Percentiles rank a stretch among this genome's conserved stretches.
Evolutionary conservation across 805 yeast species (phyloP).

Genomic region (Starmerella vitae): DNA sequence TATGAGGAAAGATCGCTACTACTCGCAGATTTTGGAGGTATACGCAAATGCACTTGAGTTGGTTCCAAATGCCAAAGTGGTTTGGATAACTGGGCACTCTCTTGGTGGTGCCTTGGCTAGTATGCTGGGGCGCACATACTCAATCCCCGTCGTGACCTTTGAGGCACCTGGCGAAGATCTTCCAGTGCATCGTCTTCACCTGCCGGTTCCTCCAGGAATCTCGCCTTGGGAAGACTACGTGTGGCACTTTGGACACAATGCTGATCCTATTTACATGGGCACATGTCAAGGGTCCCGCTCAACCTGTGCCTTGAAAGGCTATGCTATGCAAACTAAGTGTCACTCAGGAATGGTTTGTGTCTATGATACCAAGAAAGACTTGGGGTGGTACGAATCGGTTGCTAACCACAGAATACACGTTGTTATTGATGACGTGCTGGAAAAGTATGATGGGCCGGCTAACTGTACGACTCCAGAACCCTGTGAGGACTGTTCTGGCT

Average conservation of each 20-base stretch:
- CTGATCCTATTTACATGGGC: constrained; percentile 94
- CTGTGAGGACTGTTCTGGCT: constrained; percentile 79
- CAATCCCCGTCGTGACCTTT: constrained; percentile 77
- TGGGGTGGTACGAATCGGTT: constrained; percentile 83
- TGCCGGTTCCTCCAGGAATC: constrained; percentile 86
- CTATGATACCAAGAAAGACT: constrained; percentile 78
- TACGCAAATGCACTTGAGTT: constrained; percentile 53
- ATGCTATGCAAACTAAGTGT: constrained; percentile 93
- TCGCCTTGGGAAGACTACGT: constrained; percentile 66
- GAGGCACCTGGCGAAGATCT: constrained; percentile 88
- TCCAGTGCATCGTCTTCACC: constrained; percentile 70
- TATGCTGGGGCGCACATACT: constrained; percentile 75
- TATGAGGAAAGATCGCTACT: constrained; percentile 63
- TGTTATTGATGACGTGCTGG: constrained; percentile 69
- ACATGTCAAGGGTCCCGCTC: constrained; percentile 90
- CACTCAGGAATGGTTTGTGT: constrained; percentile 80
- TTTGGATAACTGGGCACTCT: constrained; percentile 94
- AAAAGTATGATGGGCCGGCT: constrained; percentile 64
- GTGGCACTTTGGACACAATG: constrained; percentile 94
- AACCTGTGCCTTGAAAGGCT: constrained; percentile 80
- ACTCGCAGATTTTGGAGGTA: constrained; percentile 62
- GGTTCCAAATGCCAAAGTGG: constrained; percentile 50
- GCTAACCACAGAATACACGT: constrained; percentile 82
- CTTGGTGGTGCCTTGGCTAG: constrained; percentile 80
- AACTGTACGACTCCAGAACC: constrained; percentile 51